These are phyloP conservation scores for Cytidiella melzeri DNA, from an alignment of 768 basidiomycete genomes.

Conservation along the genomic window DNA sequence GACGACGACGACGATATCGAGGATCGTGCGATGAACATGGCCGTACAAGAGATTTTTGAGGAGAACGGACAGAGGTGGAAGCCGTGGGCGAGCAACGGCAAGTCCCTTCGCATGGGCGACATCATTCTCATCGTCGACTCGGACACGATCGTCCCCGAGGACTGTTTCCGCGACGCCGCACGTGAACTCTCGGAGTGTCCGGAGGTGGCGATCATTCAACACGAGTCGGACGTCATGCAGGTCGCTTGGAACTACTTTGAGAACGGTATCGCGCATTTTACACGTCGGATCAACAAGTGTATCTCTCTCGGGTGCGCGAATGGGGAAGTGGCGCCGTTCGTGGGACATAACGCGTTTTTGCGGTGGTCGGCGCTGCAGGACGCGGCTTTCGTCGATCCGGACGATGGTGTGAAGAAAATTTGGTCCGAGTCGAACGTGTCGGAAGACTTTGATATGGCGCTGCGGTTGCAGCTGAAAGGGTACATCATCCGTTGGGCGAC, in stretches of 20 bases:
- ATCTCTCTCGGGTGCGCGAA: constrained; percentile 79
- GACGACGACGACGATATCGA: constrained; percentile 51
- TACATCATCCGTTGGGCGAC: constrained; percentile 84
- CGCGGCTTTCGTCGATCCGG: constrained; percentile 65
- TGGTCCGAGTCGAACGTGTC: constrained; percentile 83
- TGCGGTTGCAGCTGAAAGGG: constrained; percentile 55
- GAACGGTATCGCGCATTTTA: constrained; percentile 86
- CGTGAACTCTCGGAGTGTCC: constrained; percentile 78
- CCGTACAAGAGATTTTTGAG: constrained; percentile 65
- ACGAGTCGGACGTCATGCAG: constrained; percentile 91
- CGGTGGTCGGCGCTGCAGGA: constrained; percentile 89
- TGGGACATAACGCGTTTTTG: constrained; percentile 85
- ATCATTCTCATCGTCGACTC: constrained; percentile 80
- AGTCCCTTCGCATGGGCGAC: constrained; percentile 70
- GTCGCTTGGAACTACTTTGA: constrained; percentile 88
- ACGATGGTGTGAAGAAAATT: constrained; percentile 61
- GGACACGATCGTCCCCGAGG: constrained; percentile 76
- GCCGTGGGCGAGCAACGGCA: constrained; percentile 75
- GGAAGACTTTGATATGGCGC: constrained; percentile 80
- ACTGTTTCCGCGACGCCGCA: constrained; percentile 87
- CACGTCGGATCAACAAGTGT: constrained; percentile 77
- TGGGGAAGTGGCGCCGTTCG: constrained; percentile 78
- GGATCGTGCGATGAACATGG: constrained; percentile 66
- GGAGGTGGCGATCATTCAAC: constrained; percentile 85
- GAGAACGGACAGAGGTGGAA: constrained; percentile 53